Conservation (phyloP, 495 filamentous ascomycete species). For the Monascus purpureus region DNA sequence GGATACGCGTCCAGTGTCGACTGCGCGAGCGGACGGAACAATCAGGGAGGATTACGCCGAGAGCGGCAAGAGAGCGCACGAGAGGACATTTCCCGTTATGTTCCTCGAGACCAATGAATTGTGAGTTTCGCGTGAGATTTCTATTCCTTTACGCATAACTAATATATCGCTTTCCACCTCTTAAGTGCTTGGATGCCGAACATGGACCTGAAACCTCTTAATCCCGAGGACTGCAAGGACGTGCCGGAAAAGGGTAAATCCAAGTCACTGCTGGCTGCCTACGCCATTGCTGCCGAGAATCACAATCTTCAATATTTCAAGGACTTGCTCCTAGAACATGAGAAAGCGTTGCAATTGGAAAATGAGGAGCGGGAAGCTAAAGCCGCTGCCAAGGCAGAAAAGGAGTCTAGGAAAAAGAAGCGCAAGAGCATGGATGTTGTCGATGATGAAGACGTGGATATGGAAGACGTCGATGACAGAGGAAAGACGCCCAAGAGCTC, state of each 20-base stretch:
- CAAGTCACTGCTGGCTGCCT: conserved; percentile 60
- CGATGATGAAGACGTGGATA: conserved; percentile 52
- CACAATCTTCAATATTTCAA: conserved; percentile 67
- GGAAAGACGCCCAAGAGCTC: conserved; percentile 38
- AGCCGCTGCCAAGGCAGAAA: conserved; percentile 45
- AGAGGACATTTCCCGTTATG: conserved; percentile 86
- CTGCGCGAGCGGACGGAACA: conserved; percentile 61
- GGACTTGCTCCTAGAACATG: conserved; percentile 46
- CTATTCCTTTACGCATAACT: background rate
- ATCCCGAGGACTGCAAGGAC: conserved; percentile 50
- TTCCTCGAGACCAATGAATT: conserved; percentile 90
- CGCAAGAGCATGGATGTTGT: conserved; percentile 42
- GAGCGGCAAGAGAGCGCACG: conserved; percentile 64
- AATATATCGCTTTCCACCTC: background rate
- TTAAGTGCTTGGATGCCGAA: conserved; percentile 74
- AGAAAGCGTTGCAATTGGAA: conserved; percentile 44
- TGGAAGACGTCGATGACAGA: conserved; percentile 51
- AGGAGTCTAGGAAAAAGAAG: conserved; percentile 45
- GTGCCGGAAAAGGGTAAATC: conserved; percentile 55
- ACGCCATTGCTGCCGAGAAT: conserved; percentile 54
- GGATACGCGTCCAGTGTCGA: conserved; percentile 63
- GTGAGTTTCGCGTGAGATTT: conserved; percentile 43
- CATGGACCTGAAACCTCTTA: conserved; percentile 57
- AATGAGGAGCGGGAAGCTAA: conserved; percentile 47
- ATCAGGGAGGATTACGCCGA: conserved; percentile 74